These are phyloP conservation scores for Xylariaceae sp. DNA, from an alignment of 2,329 filamentous ascomycete genomes.

Conservation along the genomic window DNA sequence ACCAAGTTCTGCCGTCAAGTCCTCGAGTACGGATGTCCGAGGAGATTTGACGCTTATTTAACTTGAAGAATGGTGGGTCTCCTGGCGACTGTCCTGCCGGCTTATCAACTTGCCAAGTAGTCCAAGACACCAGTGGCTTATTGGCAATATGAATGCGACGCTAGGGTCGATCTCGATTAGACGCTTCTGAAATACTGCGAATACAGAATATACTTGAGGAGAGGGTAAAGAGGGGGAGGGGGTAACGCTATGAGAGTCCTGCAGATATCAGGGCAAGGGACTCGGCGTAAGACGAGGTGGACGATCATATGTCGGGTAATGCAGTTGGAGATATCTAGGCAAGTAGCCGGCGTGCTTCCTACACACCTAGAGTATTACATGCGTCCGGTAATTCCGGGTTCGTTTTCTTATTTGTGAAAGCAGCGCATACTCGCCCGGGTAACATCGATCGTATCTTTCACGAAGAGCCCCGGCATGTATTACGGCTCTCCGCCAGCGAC, in stretches of 20 bases:
- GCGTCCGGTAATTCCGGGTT: too few species aligned
- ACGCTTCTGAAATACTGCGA: not conserved
- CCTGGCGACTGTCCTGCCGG: slow-evolving; percentile 4
- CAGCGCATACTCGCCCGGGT: too few species aligned
- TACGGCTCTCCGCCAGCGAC: too few species aligned
- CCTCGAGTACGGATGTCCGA: slow-evolving; percentile 6
- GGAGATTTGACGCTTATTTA: not conserved
- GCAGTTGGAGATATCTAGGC: not conserved
- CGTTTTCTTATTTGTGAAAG: too few species aligned
- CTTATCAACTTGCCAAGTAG: not conserved
- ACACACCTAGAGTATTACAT: not conserved
- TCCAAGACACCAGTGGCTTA: not conserved
- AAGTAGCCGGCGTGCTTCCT: not conserved
- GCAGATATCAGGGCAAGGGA: not conserved
- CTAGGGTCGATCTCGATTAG: not conserved
- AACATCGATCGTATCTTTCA: too few species aligned
- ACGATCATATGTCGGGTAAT: not conserved
- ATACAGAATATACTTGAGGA: too few species aligned
- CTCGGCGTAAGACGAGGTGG: not conserved
- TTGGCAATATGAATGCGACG: not conserved
- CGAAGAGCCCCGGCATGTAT: too few species aligned
- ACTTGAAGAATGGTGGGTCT: slow-evolving; percentile 1
- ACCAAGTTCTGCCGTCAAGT: not conserved
- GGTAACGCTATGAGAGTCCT: not conserved
- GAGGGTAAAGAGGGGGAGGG: not conserved